Base-by-base conservation (phyloP, 441 rosid species). In the Theobroma grandiflorum region DNA sequence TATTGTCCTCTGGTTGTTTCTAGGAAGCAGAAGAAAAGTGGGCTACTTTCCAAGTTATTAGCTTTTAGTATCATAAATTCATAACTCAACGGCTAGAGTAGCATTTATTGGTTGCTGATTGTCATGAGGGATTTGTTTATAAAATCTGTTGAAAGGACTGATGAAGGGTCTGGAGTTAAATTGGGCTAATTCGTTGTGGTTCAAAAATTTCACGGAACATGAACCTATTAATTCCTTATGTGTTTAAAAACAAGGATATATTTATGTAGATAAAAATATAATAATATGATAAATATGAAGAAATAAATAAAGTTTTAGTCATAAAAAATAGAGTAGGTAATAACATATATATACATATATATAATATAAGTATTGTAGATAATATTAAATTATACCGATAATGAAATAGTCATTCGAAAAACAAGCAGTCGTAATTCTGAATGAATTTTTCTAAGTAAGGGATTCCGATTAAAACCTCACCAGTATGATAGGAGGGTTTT, bases 21-120 rank as follows among this genome's bases (percentile, higher is more conserved):
- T 55, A 14, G 73, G 18, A 76, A 78, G 53, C 53, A 45, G 61
- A 58, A 26, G 62, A 26, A 31, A 66, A 79, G 37, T 42, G 14
- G 20, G 22, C 40, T 49, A n/a, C 55, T 70, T 49, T n/a, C 38
- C 64, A 58, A 20, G 53, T 73, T 73, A 10, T 57, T 42, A 12
- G 65, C n/a, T 40, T 45, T 49, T 9, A 16, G 16, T 65, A 26
- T 67, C 45, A 64, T 76, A 52, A 63, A 47, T 47, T 76, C 37
- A n/a, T 49, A 64, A 64, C 49, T 49, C 12, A 64, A 72, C 63
- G 72, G 63, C 16, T 49, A 43, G 58, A 45, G 31, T 33, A 76
- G 72, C 64, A 64, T 62, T 64, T 76, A 35, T 76, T 75, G 64
- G 38, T 59, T 61, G 26, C 47, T 2, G 6, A 42, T 5, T 38